A percentile compares a stretch with the other conserved stretches of the same genome.
Evolutionary conservation across 768 basidiomycete species (phyloP).

Genomic region (Leucogyrophana mollusca): DNA sequence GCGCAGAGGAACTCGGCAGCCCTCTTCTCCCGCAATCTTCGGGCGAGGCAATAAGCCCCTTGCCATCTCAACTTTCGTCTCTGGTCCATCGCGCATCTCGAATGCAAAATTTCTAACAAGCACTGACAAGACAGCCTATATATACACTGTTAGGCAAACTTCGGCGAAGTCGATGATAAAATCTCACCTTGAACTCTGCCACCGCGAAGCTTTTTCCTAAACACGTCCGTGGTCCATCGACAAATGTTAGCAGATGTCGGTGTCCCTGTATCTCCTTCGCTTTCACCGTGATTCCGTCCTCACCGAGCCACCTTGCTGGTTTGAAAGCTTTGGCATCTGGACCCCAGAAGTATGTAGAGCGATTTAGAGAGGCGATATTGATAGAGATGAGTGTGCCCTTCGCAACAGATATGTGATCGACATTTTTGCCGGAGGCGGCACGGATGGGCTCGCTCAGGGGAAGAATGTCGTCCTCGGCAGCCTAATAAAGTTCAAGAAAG

Average conservation of each 20-base stretch:
- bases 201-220: conserved; percentile 49
- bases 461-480: conserved; percentile 53
- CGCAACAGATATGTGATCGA: conserved; percentile 41
- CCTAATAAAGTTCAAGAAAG: conserved; percentile 30
- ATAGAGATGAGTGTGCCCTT: conserved; percentile 46
- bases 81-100: conserved; percentile 18
- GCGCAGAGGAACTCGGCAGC: conserved; percentile 27
- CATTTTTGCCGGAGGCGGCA: conserved; percentile 37
- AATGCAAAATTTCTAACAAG: conserved; percentile 34
- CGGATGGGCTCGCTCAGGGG: conserved; percentile 53
- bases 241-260: conserved; percentile 49
- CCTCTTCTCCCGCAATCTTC: conserved; percentile 21
- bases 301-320: conserved; percentile 62
- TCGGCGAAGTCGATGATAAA: background rate
- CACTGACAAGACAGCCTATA: conserved; percentile 41
- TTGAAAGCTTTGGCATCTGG: conserved; percentile 54
- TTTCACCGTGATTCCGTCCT: conserved; percentile 20
- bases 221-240: conserved; percentile 51
- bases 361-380: conserved; percentile 47
- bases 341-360: conserved; percentile 60
- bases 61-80: conserved; percentile 10
- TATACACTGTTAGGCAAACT: background rate
- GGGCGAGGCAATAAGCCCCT: conserved; percentile 17
- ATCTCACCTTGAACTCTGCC: conserved; percentile 29
- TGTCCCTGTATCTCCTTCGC: conserved; percentile 47